These are phyloP conservation scores for Teratosphaeriaceae sp. DNA, from an alignment of 2,329 filamentous ascomycete genomes.

Conservation along the genomic window DNA sequence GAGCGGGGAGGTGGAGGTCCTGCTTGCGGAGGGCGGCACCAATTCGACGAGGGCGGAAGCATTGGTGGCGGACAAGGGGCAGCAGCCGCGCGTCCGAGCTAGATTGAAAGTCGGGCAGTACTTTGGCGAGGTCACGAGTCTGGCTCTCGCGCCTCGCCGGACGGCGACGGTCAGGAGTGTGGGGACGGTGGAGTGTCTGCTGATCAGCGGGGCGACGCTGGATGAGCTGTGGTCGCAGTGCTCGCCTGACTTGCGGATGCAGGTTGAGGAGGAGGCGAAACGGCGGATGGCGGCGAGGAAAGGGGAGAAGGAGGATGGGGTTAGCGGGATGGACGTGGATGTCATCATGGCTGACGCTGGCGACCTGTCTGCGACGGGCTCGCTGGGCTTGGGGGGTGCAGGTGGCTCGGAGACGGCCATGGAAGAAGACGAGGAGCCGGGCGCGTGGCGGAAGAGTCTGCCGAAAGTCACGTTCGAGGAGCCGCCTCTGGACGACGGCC, in stretches of 20 bases:
- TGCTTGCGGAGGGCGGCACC: constrained; percentile 46
- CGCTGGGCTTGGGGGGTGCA: too few relatives aligned
- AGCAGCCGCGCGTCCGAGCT: constrained; percentile 47
- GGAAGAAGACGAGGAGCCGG: constrained; percentile 29
- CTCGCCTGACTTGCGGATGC: constrained; percentile 67
- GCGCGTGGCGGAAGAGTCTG: constrained; percentile 34
- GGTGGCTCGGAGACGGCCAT: constrained; percentile 10
- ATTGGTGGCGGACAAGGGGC: constrained; percentile 11
- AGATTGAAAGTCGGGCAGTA: constrained; percentile 83
- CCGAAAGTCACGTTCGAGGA: constrained; percentile 66
- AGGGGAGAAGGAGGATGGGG: too few relatives aligned
- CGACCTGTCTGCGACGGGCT: too few relatives aligned
- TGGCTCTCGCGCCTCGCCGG: constrained; percentile 77
- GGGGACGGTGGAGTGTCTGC: constrained; percentile 84
- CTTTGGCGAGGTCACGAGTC: constrained; percentile 91
- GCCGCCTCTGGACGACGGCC: constrained; percentile 16
- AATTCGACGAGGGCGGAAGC: constrained; percentile 1
- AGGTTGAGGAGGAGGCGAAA: constrained; percentile 83
- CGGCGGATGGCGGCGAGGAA: constrained; percentile 56
- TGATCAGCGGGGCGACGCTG: constrained; percentile 81
- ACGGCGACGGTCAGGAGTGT: constrained; percentile 92
- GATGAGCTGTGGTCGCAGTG: constrained; percentile 84
- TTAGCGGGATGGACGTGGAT: too few relatives aligned
- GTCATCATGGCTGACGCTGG: constrained; percentile 64
- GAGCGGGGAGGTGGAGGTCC: constrained; percentile 85